Evolutionary conservation across 2,329 filamentous ascomycete species (phyloP), one percentile per base, ranked within the genome.

Genomic region (Aulographum hederae): DNA sequence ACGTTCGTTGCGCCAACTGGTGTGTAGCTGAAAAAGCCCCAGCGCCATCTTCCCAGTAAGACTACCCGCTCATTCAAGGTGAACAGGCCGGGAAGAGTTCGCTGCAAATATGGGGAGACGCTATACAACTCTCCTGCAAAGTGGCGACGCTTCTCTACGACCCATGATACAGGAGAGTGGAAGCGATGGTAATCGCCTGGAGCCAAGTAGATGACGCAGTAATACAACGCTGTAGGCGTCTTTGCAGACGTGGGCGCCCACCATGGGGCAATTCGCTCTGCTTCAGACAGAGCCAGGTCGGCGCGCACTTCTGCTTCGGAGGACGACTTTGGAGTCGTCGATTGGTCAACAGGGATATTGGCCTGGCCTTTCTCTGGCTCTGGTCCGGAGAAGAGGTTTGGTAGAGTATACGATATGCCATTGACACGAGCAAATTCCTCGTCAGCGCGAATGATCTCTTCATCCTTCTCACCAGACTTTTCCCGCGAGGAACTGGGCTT

Each of bases 161-260:
- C 84, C 89, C 89, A 98, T 43, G 81, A 78, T 2, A 82, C 76
- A 0, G 89, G 89, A 2, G 81, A 92, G 60, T 98, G 91, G 62
- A 95, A 98, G 40, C 86, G 80, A 58, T 98, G 89, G 58, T 98
- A 98, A 59, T 98, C 91, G 31, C 89, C 89, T 0, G 89, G 89
- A 0, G 91, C 89, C 27, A 98, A 72, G 57, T 98, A 98, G 47
- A 98, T 73, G 39, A 98, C 91, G 38, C 67, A 79, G 55, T 95
- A 98, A 61, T 92, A 93, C 5, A 98, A 68, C 6, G 76, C 71
- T 4, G 76, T 81, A 3, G 57, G 59, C 11, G 44, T 50, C 30
- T 53, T 52, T 14, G 50, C 38, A 18, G 38, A 40, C 2, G 44
- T 43, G 2, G 53, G 53, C 15, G 56, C 53, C 51, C 61, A 63